These are phyloP conservation scores for Microsporum audouinii DNA, from an alignment of 2,329 filamentous ascomycete genomes.

Conservation along the genomic window DNA sequence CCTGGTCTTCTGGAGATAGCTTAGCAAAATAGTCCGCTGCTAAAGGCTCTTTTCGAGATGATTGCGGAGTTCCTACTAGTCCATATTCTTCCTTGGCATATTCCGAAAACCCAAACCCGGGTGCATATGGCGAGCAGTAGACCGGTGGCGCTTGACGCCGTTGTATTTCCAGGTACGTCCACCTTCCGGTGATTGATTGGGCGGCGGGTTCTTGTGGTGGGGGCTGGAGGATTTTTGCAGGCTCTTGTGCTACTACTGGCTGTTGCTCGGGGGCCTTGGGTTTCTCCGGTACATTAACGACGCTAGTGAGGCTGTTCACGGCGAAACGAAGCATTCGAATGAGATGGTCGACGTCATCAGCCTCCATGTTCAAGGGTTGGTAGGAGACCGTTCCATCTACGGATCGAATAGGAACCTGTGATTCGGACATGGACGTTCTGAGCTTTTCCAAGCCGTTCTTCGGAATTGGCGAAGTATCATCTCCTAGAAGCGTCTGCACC, in stretches of 20 bases:
- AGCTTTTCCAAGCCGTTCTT: constrained; percentile 34
- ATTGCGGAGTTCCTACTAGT: constrained; percentile 24
- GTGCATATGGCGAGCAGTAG: constrained; percentile 35
- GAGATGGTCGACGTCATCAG: constrained; percentile 33
- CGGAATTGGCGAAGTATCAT: constrained; percentile 31
- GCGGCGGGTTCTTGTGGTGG: constrained; percentile 1
- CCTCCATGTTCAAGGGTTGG: constrained; percentile 34
- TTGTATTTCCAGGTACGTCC: constrained; percentile 31
- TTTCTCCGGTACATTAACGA: constrained; percentile 23
- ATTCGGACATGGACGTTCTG: constrained; percentile 35
- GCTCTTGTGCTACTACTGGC: constrained; percentile 24
- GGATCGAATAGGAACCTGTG: constrained; percentile 31
- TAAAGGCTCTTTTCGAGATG: constrained; percentile 29
- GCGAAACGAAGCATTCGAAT: constrained; percentile 36
- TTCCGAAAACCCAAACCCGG: constrained; percentile 33
- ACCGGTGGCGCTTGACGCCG: constrained; percentile 28
- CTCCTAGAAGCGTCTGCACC: constrained; percentile 33
- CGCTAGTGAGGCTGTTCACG: constrained; percentile 28
- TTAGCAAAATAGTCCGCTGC: constrained; percentile 33
- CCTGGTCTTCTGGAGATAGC: constrained; percentile 30
- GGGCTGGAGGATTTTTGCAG: constrained; percentile 14
- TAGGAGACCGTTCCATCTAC: constrained; percentile 29
- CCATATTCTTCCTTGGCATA: constrained; percentile 32
- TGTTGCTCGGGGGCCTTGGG: constrained; percentile 30
- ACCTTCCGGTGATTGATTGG: constrained; percentile 23